Evolutionary conservation across 495 filamentous ascomycete species (phyloP).

Genomic region (Penicillium crystallinum): DNA sequence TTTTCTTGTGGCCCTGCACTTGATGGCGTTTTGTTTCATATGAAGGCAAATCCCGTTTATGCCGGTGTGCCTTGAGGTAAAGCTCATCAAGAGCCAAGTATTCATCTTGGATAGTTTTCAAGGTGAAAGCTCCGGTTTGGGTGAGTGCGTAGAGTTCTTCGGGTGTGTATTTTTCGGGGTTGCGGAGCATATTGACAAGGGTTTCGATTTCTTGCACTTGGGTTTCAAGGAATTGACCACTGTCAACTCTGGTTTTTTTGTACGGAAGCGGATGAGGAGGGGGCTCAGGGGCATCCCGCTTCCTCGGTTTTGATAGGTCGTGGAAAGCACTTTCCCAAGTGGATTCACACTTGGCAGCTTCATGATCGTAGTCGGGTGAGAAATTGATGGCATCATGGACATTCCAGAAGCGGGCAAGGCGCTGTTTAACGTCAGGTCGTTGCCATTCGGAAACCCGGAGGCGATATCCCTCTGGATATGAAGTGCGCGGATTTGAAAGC

Average conservation of each 20-base stretch:
- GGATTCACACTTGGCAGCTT: conserved; percentile 19
- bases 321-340: conserved; percentile 32
- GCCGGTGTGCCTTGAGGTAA: conserved; percentile 44
- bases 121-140: conserved; percentile 45
- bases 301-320: conserved; percentile 28
- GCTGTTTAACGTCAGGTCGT: conserved; percentile 43
- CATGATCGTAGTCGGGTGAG: conserved; percentile 34
- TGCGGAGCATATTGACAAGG: conserved; percentile 31
- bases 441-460: conserved; percentile 18
- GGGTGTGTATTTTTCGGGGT: conserved; percentile 29
- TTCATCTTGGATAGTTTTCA: conserved; percentile 61
- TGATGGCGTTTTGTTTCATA: conserved; percentile 15
- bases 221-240: conserved; percentile 45
- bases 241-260: conserved; percentile 24
- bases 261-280: conserved; percentile 43
- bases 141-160: conserved; percentile 52
- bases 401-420: conserved; percentile 56
- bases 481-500: conserved; percentile 28
- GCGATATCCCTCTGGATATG: conserved; percentile 18
- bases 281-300: conserved; percentile 43
- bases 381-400: conserved; percentile 48
- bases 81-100: conserved; percentile 55
- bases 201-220: conserved; percentile 24
- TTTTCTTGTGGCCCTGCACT: conserved; percentile 16
- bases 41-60: conserved; percentile 14